phyloP scores from a whole-genome alignment of 129 eudicot species.

The Centrapalus pauciflorus region DNA sequence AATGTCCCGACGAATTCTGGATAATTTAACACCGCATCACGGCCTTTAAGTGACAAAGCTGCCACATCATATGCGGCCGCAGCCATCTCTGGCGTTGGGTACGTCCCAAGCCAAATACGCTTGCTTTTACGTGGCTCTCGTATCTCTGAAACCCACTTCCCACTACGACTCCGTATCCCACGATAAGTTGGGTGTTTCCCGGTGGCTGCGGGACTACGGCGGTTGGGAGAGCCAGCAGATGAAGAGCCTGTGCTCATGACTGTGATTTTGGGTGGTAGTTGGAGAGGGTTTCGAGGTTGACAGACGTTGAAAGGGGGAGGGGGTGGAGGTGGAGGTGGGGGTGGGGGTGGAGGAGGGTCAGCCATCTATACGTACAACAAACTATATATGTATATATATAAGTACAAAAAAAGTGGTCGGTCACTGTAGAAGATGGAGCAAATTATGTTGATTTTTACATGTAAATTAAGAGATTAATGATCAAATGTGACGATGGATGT shows the following conservation, averaged over 20 bases:
- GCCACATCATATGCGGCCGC: slow-evolving; percentile 53
- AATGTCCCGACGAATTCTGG: slow-evolving; percentile 17
- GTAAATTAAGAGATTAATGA: too few relatives aligned
- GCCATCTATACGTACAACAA: slow-evolving; percentile 13
- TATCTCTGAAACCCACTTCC: slow-evolving; percentile 53
- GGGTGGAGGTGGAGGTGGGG: neutral
- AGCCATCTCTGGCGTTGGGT: slow-evolving; percentile 50
- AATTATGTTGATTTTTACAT: too few relatives aligned
- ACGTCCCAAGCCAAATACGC: slow-evolving; percentile 50
- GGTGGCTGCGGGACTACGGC: slow-evolving; percentile 9
- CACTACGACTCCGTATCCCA: slow-evolving; percentile 44
- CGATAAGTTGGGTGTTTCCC: slow-evolving; percentile 34
- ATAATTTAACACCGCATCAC: slow-evolving; percentile 33
- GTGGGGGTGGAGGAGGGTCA: slow-evolving; percentile 20
- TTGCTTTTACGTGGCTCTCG: slow-evolving; percentile 50
- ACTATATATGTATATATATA: neutral
- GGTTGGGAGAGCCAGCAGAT: slow-evolving; percentile 21
- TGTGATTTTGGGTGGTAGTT: slow-evolving; percentile 16
- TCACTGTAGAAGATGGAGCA: neutral
- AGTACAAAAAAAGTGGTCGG: slow-evolving; percentile 4
- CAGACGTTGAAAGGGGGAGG: neutral
- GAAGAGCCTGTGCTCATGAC: slow-evolving; percentile 20
- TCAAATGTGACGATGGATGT: neutral
- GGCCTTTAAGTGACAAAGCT: slow-evolving; percentile 35
- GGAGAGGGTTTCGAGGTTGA: slow-evolving; percentile 2